phyloP scores from a whole-genome alignment of 2,329 filamentous ascomycete species.

The Aureobasidium zeae region DNA sequence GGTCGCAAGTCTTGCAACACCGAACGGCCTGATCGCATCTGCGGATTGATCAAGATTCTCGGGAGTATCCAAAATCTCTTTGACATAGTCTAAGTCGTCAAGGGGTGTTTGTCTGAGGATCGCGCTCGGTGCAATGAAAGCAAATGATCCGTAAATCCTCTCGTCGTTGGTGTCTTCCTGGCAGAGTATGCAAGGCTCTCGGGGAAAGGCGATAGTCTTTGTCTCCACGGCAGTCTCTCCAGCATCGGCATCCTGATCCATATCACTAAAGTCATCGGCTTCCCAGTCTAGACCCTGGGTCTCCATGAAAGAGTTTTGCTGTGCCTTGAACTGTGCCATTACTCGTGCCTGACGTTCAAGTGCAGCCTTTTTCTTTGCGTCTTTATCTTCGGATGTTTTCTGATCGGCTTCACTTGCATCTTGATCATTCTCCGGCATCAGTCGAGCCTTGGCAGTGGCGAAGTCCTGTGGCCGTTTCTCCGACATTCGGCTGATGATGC shows the following conservation, averaged over 20 bases:
- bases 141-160: slow-evolving; percentile 85
- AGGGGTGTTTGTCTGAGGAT: slow-evolving; percentile 82
- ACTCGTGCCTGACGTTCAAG: slow-evolving; percentile 82
- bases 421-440: slow-evolving; percentile 36
- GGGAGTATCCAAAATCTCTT: slow-evolving; percentile 71
- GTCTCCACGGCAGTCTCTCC: slow-evolving; percentile 58
- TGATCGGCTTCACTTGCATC: slow-evolving; percentile 48
- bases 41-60: slow-evolving; percentile 75
- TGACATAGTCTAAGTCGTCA: slow-evolving; percentile 70
- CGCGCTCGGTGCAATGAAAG: slow-evolving; percentile 74
- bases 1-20: slow-evolving; percentile 79
- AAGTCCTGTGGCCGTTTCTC: slow-evolving; percentile 71
- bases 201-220: slow-evolving; percentile 81
- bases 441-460: slow-evolving; percentile 51
- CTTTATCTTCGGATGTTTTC: slow-evolving; percentile 51
- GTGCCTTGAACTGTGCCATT: slow-evolving; percentile 96
- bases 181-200: slow-evolving; percentile 88
- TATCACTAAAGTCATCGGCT: slow-evolving; percentile 67
- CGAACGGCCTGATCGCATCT: slow-evolving; percentile 76
- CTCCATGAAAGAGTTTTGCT: slow-evolving; percentile 89
- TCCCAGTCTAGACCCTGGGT: slow-evolving; percentile 86
- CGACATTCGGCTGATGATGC: slow-evolving; percentile 76
- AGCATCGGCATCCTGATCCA: slow-evolving; percentile 54
- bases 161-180: slow-evolving; percentile 92
- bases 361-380: slow-evolving; percentile 84